Conservation (phyloP, 31 red algal species). For the Bonnemaisonia californica region DNA sequence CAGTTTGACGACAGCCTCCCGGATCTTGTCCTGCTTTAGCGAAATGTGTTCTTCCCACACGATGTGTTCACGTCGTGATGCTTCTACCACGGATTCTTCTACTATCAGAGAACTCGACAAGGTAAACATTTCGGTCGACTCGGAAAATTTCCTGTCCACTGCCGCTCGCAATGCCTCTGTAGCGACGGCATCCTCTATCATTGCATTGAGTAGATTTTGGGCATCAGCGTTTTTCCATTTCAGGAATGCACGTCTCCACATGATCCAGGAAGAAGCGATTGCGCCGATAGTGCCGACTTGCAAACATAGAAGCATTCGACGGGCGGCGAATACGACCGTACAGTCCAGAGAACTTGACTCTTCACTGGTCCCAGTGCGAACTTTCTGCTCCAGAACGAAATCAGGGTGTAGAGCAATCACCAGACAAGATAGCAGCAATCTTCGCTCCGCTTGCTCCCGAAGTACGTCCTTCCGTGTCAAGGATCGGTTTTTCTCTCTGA, state of each 20-base stretch:
- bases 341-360: slow-evolving; percentile 8
- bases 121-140: slow-evolving; percentile 13
- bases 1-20: slow-evolving; percentile 51
- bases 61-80: slow-evolving; percentile 33
- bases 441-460: slow-evolving; percentile 11
- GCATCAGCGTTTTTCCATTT: slow-evolving; percentile 62
- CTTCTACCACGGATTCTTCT: slow-evolving; percentile 1
- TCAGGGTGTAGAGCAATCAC: slow-evolving; percentile 53
- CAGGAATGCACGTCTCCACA: slow-evolving; percentile 50
- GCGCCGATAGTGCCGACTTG: slow-evolving; percentile 43
- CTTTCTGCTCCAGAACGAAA: slow-evolving; percentile 39
- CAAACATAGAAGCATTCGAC: slow-evolving; percentile 62
- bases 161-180: slow-evolving; percentile 49
- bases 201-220: slow-evolving; percentile 26
- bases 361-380: neutral
- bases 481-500: slow-evolving; percentile 14
- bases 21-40: slow-evolving; percentile 53
- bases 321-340: slow-evolving; percentile 30
- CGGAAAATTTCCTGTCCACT: slow-evolving; percentile 30
- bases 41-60: slow-evolving; percentile 51
- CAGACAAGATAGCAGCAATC: slow-evolving; percentile 37
- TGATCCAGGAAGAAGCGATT: slow-evolving; percentile 44
- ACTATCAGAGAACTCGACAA: slow-evolving; percentile 24
- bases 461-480: slow-evolving; percentile 1
- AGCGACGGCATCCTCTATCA: slow-evolving; percentile 71